Conservation (phyloP, 352 stramenopile species). For the Peronosclerospora sorghi region DNA sequence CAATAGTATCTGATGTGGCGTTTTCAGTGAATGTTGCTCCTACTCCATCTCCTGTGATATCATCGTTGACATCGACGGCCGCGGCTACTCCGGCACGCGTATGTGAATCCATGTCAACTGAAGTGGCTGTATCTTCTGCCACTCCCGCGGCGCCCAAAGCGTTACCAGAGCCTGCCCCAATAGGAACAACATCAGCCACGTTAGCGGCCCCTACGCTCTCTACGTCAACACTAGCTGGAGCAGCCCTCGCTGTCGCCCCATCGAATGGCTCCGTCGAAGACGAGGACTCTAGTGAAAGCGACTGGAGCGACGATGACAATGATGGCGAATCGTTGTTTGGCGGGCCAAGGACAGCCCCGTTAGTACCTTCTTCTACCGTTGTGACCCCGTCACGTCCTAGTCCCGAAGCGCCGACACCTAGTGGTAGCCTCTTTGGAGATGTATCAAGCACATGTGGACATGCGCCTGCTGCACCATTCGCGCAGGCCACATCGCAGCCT, state of each 20-base stretch:
- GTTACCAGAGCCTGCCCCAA: neutral
- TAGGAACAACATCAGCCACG: too few relatives aligned
- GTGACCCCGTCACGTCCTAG: conserved; percentile 13
- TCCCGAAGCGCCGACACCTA: conserved; percentile 11
- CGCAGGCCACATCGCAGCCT: conserved; percentile 16
- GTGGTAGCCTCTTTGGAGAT: conserved; percentile 21
- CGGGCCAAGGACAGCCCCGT: conserved; percentile 9
- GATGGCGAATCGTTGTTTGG: conserved; percentile 28
- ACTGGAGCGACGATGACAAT: conserved; percentile 60
- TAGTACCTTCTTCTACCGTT: conserved; percentile 11
- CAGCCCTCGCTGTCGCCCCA: conserved; percentile 1
- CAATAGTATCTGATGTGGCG: conserved; percentile 2
- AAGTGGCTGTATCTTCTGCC: conserved; percentile 1
- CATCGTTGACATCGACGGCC: neutral
- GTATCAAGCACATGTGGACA: conserved; percentile 8
- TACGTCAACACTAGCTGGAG: neutral
- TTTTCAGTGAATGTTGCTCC: conserved; percentile 1
- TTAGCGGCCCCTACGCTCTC: neutral
- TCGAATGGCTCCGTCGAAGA: conserved; percentile 16
- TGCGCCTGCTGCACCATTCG: conserved; percentile 10
- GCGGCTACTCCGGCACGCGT: conserved; percentile 1
- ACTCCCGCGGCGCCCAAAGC: neutral
- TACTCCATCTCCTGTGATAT: conserved; percentile 1
- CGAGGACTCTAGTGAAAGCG: conserved; percentile 52
- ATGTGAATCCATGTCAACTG: conserved; percentile 2